Conservation (phyloP, 108 stramenopile genomes). For the Cyclotella baltica region DNA sequence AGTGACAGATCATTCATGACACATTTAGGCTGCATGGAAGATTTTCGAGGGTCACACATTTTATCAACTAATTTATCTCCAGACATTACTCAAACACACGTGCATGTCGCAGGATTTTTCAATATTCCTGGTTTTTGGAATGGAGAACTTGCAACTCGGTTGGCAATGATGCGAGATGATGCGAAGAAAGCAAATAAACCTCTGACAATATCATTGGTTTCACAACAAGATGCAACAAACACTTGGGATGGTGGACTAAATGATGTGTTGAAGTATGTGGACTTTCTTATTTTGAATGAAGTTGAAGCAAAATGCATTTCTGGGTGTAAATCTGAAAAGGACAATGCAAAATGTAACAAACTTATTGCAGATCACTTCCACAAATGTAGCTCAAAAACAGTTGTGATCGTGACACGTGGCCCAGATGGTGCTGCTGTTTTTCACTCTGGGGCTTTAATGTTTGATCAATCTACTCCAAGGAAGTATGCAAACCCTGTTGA, state of each 20-base stretch:
- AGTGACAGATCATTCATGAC: slow-evolving; percentile 83
- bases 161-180: slow-evolving; percentile 42
- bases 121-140: slow-evolving; percentile 72
- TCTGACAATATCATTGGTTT: slow-evolving; percentile 63
- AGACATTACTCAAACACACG: slow-evolving; percentile 41
- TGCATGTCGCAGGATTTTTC: slow-evolving; percentile 82
- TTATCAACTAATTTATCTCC: slow-evolving; percentile 33
- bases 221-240: slow-evolving; percentile 80
- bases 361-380: slow-evolving; percentile 55
- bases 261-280: slow-evolving; percentile 62
- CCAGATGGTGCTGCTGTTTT: slow-evolving; percentile 66
- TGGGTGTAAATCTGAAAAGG: slow-evolving; percentile 2
- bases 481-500: slow-evolving; percentile 48
- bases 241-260: slow-evolving; percentile 77
- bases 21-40: slow-evolving; percentile 71
- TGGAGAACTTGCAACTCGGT: slow-evolving; percentile 52
- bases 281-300: slow-evolving; percentile 80
- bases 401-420: slow-evolving; percentile 69
- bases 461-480: slow-evolving; percentile 42
- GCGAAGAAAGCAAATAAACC: slow-evolving; percentile 15
- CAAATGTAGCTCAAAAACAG: slow-evolving; percentile 42
- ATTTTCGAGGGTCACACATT: slow-evolving; percentile 64
- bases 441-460: slow-evolving; percentile 48
- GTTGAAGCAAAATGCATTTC: slow-evolving; percentile 66
- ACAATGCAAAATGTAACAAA: slow-evolving; percentile 13